Evolutionary conservation across 805 yeast genomes (phyloP).

Genomic region (Yamadazyma endophytica): DNA sequence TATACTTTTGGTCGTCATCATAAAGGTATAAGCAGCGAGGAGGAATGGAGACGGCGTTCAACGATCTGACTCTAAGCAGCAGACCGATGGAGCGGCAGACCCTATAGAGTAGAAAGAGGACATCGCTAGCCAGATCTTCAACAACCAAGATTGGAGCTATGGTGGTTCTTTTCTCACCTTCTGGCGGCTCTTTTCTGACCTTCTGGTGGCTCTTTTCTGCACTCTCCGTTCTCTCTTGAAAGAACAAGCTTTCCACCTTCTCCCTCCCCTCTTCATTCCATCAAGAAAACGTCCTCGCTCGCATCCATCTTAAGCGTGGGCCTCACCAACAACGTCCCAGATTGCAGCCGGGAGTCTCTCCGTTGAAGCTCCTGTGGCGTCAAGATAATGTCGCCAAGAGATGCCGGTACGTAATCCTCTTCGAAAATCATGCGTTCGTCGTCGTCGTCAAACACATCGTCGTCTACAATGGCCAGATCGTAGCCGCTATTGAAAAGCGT

Average conservation of each 20-base stretch:
- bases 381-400: conserved; percentile 66
- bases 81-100: no score
- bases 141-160: no score
- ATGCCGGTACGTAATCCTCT: conserved; percentile 79
- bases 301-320: conserved; percentile 19
- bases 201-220: no score
- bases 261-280: conserved; percentile 23
- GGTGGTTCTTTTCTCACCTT: no score
- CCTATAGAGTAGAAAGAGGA: no score
- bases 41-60: no score
- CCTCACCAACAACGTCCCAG: conserved; percentile 36
- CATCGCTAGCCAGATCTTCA: no score
- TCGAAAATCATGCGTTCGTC: conserved; percentile 41
- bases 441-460: conserved; percentile 26
- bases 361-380: conserved; percentile 74
- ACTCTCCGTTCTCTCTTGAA: background rate
- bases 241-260: background rate
- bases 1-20: no score
- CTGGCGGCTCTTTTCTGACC: no score
- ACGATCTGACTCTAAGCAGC: no score
- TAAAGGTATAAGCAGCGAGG: no score
- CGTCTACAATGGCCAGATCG: conserved; percentile 16
- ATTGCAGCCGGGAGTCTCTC: conserved; percentile 61
- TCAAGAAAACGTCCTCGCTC: conserved; percentile 33
- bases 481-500: conserved; percentile 1